phyloP scores from a whole-genome alignment of 2,329 filamentous ascomycete genomes.

The Colletotrichum incanum region DNA sequence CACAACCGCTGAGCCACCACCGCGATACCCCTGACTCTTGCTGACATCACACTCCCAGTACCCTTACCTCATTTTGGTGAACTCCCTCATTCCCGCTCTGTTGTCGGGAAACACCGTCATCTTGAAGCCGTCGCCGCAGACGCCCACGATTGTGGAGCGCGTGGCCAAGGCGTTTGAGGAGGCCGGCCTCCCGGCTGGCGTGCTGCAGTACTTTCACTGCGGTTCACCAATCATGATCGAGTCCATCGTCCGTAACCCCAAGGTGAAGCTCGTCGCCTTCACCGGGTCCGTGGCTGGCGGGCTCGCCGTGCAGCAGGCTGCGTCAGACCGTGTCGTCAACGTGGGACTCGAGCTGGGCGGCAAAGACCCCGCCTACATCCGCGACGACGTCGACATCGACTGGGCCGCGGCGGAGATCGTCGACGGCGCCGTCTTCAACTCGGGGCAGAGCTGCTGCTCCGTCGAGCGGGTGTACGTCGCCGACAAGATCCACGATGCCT shows the following conservation, averaged over 20 bases:
- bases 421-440: conserved; percentile 97
- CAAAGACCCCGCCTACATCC: conserved; percentile 94
- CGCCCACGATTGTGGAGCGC: conserved; percentile 91
- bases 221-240: conserved; percentile 85
- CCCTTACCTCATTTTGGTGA: conserved; percentile 93
- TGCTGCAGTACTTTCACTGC: conserved; percentile 93
- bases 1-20: conserved; percentile 11
- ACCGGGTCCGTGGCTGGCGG: conserved; percentile 94
- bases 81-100: conserved; percentile 92
- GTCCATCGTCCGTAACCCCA: conserved; percentile 81
- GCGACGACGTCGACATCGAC: conserved; percentile 86
- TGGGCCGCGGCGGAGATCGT: conserved; percentile 97
- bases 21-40: conserved; percentile 6
- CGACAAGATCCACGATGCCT: conserved; percentile 85
- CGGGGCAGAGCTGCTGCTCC: conserved; percentile 97
- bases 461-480: conserved; percentile 94
- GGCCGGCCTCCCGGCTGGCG: conserved; percentile 85
- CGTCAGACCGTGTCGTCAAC: conserved; percentile 85
- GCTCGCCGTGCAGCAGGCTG: conserved; percentile 87
- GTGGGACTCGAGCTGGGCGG: conserved; percentile 94
- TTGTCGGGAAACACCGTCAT: conserved; percentile 93
- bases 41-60: conserved; percentile 71
- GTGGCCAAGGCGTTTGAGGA: conserved; percentile 82
- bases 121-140: conserved; percentile 95
- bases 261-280: conserved; percentile 89